A percentile compares a stretch with the other conserved stretches of the same genome.
These are phyloP conservation scores for Tulasnella sp. DNA, from an alignment of 768 basidiomycete genomes.

Conservation along the genomic window DNA sequence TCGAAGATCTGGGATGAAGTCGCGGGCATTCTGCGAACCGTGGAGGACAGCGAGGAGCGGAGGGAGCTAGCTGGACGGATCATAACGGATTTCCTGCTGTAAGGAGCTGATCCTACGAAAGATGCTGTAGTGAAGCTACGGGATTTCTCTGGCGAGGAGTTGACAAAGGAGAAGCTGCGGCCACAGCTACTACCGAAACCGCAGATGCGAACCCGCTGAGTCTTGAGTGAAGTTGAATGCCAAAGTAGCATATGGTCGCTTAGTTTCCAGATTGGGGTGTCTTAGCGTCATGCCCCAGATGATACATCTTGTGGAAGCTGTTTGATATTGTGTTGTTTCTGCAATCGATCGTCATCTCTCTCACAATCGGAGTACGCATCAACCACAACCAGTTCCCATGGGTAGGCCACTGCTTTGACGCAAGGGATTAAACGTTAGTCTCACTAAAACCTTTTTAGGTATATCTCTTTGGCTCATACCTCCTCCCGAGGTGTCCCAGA, in stretches of 20 bases:
- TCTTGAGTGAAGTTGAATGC: background rate
- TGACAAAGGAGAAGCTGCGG: background rate
- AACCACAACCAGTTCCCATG: too few species aligned
- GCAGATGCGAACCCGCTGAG: background rate
- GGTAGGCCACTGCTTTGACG: conserved; percentile 9
- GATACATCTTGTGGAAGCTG: background rate
- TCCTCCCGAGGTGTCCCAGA: background rate
- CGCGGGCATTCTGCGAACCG: background rate
- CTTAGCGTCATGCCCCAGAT: background rate
- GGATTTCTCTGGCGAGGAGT: background rate
- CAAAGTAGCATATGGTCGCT: background rate
- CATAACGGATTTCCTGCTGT: background rate
- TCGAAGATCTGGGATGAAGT: background rate
- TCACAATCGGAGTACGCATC: too few species aligned
- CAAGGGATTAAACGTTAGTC: background rate
- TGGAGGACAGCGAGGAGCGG: background rate
- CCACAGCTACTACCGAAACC: background rate
- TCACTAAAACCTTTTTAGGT: background rate
- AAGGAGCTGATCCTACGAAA: background rate
- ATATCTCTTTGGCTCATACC: background rate
- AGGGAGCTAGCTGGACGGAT: background rate
- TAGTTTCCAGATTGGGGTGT: background rate
- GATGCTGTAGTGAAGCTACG: background rate
- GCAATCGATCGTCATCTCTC: background rate
- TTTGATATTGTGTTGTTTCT: background rate